A percentile compares a stretch with the other conserved stretches of the same genome.
Conservation (phyloP, 2,329 filamentous ascomycete genomes). For the Pseudogymnoascus sp. region DNA sequence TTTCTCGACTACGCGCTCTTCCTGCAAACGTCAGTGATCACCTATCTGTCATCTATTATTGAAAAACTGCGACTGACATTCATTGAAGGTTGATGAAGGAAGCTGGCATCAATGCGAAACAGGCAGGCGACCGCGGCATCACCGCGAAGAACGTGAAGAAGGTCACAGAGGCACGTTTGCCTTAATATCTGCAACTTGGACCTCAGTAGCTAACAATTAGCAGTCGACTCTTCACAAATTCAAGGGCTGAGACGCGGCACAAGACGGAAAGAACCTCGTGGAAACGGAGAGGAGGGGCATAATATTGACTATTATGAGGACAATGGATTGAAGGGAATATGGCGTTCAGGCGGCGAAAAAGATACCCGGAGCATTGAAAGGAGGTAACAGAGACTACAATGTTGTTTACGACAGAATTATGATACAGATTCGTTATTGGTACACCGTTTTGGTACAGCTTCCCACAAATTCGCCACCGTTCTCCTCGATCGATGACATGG, state of each 20-base stretch:
- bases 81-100: slow-evolving; percentile 63
- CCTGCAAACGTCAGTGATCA: slow-evolving; percentile 50
- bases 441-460: slow-evolving; percentile 1
- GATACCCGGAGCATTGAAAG: background rate
- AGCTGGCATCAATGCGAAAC: slow-evolving; percentile 67
- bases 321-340: background rate
- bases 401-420: background rate
- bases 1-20: slow-evolving; percentile 81
- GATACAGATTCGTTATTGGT: background rate
- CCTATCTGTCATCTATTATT: background rate
- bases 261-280: background rate
- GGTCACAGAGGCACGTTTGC: slow-evolving; percentile 58
- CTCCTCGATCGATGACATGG: background rate
- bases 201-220: background rate
- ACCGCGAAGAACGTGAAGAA: slow-evolving; percentile 71
- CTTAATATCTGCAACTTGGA: background rate
- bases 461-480: background rate
- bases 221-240: slow-evolving; percentile 25
- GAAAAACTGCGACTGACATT: background rate
- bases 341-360: background rate
- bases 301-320: background rate
- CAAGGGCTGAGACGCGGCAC: slow-evolving; percentile 21
- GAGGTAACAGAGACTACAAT: background rate
- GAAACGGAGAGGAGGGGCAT: background rate
- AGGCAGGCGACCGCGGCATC: slow-evolving; percentile 63